These are phyloP conservation scores for Tolypocladium amazonense DNA, from an alignment of 2,329 filamentous ascomycete genomes.

Conservation along the genomic window DNA sequence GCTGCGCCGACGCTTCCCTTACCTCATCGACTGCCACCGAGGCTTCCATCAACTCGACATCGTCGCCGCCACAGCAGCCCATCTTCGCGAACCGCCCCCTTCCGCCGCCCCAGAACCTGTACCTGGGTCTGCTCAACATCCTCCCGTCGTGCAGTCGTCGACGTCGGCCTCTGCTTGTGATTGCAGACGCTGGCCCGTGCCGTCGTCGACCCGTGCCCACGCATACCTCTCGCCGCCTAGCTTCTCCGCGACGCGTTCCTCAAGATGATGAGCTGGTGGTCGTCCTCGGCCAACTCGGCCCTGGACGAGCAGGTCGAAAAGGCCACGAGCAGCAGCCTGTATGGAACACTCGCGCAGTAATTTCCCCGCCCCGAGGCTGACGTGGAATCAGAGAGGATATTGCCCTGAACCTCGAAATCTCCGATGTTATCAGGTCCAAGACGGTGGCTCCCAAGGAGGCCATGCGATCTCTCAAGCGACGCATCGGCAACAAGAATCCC, in stretches of 20 bases:
- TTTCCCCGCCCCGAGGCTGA: slow-evolving; percentile 1
- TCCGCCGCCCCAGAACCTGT: background rate
- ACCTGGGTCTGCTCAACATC: background rate
- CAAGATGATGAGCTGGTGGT: slow-evolving; percentile 88
- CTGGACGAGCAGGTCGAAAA: slow-evolving; percentile 96
- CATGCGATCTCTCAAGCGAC: slow-evolving; percentile 89
- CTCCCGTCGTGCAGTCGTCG: background rate
- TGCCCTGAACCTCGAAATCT: slow-evolving; percentile 93
- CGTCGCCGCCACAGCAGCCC: background rate
- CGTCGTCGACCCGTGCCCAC: background rate
- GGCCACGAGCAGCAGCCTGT: slow-evolving; percentile 91
- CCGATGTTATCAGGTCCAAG: slow-evolving; percentile 93
- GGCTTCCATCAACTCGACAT: background rate
- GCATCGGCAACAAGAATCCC: slow-evolving; percentile 95
- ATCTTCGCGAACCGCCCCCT: background rate
- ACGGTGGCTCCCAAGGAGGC: slow-evolving; percentile 95
- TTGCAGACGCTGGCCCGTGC: background rate
- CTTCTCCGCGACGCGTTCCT: background rate
- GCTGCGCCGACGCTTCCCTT: background rate
- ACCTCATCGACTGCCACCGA: background rate
- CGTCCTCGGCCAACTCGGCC: slow-evolving; percentile 77
- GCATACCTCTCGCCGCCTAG: background rate
- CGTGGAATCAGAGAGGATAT: slow-evolving; percentile 68
- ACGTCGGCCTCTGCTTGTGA: background rate
- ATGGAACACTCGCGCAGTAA: slow-evolving; percentile 21